Conservation (phyloP, 2,329 filamentous ascomycete species). For the Corynespora cassiicola region DNA sequence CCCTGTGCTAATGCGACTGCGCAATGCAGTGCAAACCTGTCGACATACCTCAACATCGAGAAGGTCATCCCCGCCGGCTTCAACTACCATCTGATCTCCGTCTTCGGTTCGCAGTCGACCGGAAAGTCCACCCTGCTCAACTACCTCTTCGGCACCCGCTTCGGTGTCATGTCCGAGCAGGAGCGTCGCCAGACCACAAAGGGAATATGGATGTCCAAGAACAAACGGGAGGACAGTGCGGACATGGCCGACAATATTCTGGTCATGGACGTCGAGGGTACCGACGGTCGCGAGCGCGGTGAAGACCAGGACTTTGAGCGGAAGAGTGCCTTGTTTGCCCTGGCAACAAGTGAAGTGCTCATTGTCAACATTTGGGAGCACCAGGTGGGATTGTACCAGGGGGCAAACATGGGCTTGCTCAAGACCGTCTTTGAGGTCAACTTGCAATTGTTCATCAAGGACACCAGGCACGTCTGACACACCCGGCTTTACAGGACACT, state of each 20-base stretch:
- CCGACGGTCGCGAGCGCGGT: constrained; percentile 92
- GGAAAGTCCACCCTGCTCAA: constrained; percentile 98
- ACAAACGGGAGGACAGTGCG: constrained; percentile 68
- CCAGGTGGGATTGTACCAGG: constrained; percentile 96
- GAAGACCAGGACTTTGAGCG: constrained; percentile 99
- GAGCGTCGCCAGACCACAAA: constrained; percentile 97
- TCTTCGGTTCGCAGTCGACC: constrained; percentile 98
- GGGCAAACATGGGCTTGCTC: constrained; percentile 96
- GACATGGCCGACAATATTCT: constrained; percentile 96
- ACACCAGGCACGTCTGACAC: constrained; percentile 73
- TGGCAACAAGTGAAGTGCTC: constrained; percentile 96
- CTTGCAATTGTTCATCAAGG: constrained; percentile 93
- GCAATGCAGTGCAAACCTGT: constrained; percentile 71
- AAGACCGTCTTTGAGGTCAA: constrained; percentile 99
- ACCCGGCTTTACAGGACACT: neutral
- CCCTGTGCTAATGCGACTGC: constrained; percentile 24
- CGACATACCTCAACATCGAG: constrained; percentile 80
- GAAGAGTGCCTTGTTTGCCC: constrained; percentile 95
- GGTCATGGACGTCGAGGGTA: constrained; percentile 99
- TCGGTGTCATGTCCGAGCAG: constrained; percentile 96
- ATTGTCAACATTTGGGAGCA: constrained; percentile 99
- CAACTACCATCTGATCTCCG: constrained; percentile 99
- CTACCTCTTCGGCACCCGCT: constrained; percentile 91
- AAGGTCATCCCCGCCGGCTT: constrained; percentile 88
- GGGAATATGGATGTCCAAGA: constrained; percentile 99